Evolutionary conservation across 768 basidiomycete species (phyloP), one percentile per base, ranked within the genome.

Genomic region (Lentinus tigrinus): DNA sequence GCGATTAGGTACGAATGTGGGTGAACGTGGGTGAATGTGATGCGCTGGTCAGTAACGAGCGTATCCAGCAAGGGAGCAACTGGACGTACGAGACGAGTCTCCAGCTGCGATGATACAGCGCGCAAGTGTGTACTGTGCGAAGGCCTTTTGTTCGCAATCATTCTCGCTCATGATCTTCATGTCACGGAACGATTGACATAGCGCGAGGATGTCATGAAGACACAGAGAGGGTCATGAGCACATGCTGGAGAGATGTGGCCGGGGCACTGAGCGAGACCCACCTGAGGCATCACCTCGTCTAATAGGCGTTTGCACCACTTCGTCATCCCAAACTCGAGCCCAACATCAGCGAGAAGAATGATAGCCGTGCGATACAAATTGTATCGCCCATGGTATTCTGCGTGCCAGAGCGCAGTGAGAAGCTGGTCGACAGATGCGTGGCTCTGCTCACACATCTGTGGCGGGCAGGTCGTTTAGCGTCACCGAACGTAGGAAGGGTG

Each of bases 271-370:
- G 1, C 13, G 23, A 19, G 17, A 63, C 75, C 58, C 57, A 88
- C 92, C 75, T 93, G 92, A 21, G 92, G 92, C 78, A 93, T 81
- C 46, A 93, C 83, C 58, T 89, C 91, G 47, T 91, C 87, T 46
- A 95, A 64, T 49, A 93, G 78, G 56, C 77, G 79, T 61, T 74
- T 77, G 56, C 84, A 85, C 58, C 83, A 79, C 65, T 82, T 81
- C 14, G 87, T 81, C 81, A 93, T 84, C 16, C 85, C 87, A 67
- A 89, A 88, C 64, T 93, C 89, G 19, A 93, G 72, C 8, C 85
- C 84, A 59, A 91, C 73, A 65, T 95, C 93, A 1, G 93, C 92
- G 19, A 94, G 79, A 31, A 93, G 69, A 58, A 89, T 78, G 31
- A 89, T 78, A 0, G 83, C 86, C 3, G 84, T 82, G 55, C 92